Conservation (phyloP, 2,329 filamentous ascomycete genomes). For the Colletotrichum plurivorum region DNA sequence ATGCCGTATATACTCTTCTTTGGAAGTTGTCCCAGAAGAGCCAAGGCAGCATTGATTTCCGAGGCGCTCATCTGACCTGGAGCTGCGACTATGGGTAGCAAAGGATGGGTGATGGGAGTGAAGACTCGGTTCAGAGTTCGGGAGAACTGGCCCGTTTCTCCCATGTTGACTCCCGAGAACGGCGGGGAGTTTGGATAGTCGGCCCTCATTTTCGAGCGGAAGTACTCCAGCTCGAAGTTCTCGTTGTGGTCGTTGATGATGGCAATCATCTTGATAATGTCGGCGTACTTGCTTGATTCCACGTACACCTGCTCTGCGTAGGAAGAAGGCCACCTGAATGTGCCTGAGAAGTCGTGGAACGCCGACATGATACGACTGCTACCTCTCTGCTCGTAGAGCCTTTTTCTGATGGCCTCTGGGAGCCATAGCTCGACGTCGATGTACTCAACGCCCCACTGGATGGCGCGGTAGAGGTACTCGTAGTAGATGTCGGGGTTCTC, state of each 20-base stretch:
- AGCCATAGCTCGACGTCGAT: constrained; percentile 92
- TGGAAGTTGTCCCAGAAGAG: constrained; percentile 84
- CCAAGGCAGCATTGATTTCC: constrained; percentile 85
- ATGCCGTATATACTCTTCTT: constrained; percentile 87
- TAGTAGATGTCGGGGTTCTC: constrained; percentile 82
- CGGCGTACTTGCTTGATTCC: constrained; percentile 80
- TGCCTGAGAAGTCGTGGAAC: constrained; percentile 89
- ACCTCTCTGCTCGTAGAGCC: constrained; percentile 78
- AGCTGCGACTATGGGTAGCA: constrained; percentile 86
- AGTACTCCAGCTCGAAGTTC: constrained; percentile 92
- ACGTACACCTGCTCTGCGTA: constrained; percentile 81
- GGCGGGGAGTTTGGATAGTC: constrained; percentile 79
- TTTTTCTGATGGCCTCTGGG: constrained; percentile 79
- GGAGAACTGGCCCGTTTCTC: constrained; percentile 86
- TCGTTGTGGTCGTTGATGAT: constrained; percentile 86
- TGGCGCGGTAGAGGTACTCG: constrained; percentile 84
- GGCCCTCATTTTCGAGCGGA: constrained; percentile 81
- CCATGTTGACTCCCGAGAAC: constrained; percentile 90
- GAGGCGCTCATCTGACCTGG: constrained; percentile 89
- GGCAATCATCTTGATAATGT: constrained; percentile 93
- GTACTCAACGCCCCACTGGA: constrained; percentile 92
- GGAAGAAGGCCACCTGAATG: constrained; percentile 84
- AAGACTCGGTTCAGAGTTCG: constrained; percentile 88
- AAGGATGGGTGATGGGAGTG: constrained; percentile 88
- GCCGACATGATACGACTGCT: constrained; percentile 92